Evolutionary conservation across 2,329 filamentous ascomycete genomes (phyloP).

Genomic region (Trichoderma sp.): DNA sequence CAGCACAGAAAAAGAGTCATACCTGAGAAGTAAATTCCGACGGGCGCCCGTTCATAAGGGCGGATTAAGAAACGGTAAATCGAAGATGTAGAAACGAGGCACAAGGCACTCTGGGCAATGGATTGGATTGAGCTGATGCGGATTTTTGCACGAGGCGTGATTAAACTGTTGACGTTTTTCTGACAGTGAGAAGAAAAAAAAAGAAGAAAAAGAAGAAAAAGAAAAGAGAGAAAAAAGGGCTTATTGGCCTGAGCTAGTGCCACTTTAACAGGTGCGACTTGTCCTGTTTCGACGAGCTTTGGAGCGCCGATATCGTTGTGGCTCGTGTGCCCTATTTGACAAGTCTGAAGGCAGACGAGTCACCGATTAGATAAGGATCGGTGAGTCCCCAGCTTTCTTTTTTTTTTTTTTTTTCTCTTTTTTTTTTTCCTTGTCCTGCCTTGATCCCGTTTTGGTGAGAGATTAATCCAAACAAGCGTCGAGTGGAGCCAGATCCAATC

Average conservation of each 20-base stretch:
- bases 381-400: background rate
- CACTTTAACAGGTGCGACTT: background rate
- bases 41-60: slow-evolving; percentile 82
- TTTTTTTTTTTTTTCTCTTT: background rate
- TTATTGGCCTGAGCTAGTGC: background rate
- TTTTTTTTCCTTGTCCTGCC: background rate
- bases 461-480: background rate
- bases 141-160: background rate
- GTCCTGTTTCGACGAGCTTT: slow-evolving; percentile 7
- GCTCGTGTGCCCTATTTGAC: slow-evolving; percentile 8
- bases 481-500: slow-evolving; percentile 12
- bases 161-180: slow-evolving; percentile 12
- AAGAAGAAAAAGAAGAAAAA: background rate
- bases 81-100: slow-evolving; percentile 18
- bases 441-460: background rate
- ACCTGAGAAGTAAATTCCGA: slow-evolving; percentile 87
- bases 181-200: slow-evolving; percentile 6
- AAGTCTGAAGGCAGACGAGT: slow-evolving; percentile 12
- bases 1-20: too few relatives aligned
- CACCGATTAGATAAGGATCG: slow-evolving; percentile 19
- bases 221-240: slow-evolving; percentile 20
- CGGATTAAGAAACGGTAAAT: slow-evolving; percentile 44
- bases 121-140: background rate
- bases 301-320: slow-evolving; percentile 17
- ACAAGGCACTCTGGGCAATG: slow-evolving; percentile 19